A percentile compares a stretch with the other conserved stretches of the same genome.
These are phyloP conservation scores for Globisporangium viniferum DNA, from an alignment of 352 stramenopile species.

Conservation along the genomic window DNA sequence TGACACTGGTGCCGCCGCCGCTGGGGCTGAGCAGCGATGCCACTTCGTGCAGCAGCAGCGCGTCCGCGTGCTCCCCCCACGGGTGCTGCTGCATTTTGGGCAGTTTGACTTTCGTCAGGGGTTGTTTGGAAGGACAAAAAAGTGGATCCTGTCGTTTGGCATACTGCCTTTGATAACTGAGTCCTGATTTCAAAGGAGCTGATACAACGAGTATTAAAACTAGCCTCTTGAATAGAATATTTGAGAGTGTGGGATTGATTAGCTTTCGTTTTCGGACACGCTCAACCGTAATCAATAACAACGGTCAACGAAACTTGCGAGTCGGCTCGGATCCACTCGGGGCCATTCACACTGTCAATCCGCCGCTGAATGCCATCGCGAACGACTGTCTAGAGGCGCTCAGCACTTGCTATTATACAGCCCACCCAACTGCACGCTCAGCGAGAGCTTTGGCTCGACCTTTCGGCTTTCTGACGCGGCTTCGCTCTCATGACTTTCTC, in stretches of 20 bases:
- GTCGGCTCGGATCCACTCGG: no score
- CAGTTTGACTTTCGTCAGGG: background rate
- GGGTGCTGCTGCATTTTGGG: slow-evolving; percentile 1
- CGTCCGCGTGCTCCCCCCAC: slow-evolving; percentile 2
- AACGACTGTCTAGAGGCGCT: background rate
- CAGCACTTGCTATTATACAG: background rate
- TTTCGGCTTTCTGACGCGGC: no score
- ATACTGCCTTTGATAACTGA: background rate
- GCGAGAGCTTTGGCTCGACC: background rate
- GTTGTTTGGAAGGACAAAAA: no score
- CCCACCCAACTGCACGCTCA: background rate
- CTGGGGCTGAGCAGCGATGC: slow-evolving; percentile 7
- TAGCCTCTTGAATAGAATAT: background rate
- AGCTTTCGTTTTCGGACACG: background rate
- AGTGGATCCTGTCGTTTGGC: background rate
- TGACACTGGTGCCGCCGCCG: background rate
- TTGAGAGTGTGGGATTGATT: background rate
- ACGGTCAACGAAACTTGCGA: no score
- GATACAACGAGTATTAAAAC: background rate
- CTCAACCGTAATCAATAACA: background rate
- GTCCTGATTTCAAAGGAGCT: background rate
- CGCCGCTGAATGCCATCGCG: no score
- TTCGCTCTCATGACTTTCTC: no score
- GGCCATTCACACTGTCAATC: no score
- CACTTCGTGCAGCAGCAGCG: slow-evolving; percentile 8